Conservation (phyloP, 371 early-diverging fungal species). For the Basidiobolus meristosporus region DNA sequence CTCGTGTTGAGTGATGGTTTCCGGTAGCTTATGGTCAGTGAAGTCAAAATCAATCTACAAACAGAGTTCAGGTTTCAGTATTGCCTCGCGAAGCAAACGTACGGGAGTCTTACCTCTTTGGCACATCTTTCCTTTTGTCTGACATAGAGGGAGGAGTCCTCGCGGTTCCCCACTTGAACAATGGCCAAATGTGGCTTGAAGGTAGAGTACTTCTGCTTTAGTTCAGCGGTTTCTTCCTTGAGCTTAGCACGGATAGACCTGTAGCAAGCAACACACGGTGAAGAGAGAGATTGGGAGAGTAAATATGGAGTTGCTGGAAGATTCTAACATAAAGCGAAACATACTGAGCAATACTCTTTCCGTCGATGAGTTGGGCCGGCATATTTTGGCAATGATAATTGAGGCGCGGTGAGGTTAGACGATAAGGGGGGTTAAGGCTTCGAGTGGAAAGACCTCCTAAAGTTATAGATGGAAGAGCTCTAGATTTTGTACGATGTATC, state of each 20-base stretch:
- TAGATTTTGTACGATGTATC: no score
- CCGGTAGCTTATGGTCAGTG: slow-evolving; percentile 10
- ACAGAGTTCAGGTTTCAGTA: neutral
- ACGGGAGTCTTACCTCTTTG: slow-evolving; percentile 31
- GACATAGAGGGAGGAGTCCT: slow-evolving; percentile 83
- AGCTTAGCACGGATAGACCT: slow-evolving; percentile 38
- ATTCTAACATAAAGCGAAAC: no score
- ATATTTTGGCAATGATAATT: no score
- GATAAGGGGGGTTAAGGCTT: no score
- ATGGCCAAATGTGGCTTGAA: slow-evolving; percentile 71
- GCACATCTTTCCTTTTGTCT: slow-evolving; percentile 79
- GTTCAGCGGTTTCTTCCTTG: slow-evolving; percentile 33
- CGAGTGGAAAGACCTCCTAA: no score
- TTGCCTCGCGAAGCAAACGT: neutral
- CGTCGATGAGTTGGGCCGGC: neutral
- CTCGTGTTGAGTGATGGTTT: slow-evolving; percentile 16
- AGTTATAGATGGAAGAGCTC: no score
- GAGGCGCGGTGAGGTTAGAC: no score
- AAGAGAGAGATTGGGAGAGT: no score
- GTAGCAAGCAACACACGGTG: no score
- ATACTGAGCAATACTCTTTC: neutral
- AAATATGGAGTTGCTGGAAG: no score
- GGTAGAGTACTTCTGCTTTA: slow-evolving; percentile 26
- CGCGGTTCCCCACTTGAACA: slow-evolving; percentile 78
- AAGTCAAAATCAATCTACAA: slow-evolving; percentile 1